A percentile compares a stretch with the other conserved stretches of the same genome.
Evolutionary conservation across 306 rosid genomes (phyloP).

Genomic region (Potentilla sterilis): DNA sequence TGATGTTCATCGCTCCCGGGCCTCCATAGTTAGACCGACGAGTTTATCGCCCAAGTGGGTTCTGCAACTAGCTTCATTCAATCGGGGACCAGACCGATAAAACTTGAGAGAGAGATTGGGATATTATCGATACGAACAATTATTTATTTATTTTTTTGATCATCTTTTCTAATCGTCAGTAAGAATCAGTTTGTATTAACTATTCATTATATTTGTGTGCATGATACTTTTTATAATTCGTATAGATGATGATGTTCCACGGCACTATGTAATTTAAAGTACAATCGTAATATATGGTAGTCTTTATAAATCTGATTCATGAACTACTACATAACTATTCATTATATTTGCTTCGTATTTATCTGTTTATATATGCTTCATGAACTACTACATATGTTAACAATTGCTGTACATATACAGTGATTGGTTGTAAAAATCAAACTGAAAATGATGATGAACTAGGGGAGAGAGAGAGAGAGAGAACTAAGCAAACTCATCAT

Average conservation of each 20-base stretch:
- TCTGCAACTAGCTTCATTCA: slow-evolving; percentile 24
- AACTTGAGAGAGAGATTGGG: not conserved
- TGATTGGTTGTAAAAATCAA: not conserved
- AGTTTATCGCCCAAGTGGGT: slow-evolving; percentile 30
- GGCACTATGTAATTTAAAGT: not conserved
- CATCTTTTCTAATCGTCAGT: too few relatives aligned
- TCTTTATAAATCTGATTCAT: not conserved
- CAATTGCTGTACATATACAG: not conserved
- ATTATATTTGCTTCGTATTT: too few relatives aligned
- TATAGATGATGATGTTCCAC: not conserved
- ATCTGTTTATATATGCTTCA: not conserved
- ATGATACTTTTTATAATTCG: not conserved
- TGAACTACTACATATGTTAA: too few relatives aligned
- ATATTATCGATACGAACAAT: too few relatives aligned
- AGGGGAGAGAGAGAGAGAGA: not conserved
- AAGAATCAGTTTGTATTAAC: not conserved
- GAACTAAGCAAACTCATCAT: not conserved
- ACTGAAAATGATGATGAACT: not conserved
- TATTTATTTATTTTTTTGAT: too few relatives aligned
- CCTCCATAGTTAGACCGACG: not conserved
- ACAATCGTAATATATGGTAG: not conserved
- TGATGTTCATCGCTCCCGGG: not conserved
- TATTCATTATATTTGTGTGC: not conserved
- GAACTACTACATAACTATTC: too few relatives aligned
- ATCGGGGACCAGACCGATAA: slow-evolving; percentile 31